Percentiles rank a stretch among this genome's conserved stretches.
phyloP scores from a whole-genome alignment of 345 rosid genomes.

The Eucalyptus pauciflora region DNA sequence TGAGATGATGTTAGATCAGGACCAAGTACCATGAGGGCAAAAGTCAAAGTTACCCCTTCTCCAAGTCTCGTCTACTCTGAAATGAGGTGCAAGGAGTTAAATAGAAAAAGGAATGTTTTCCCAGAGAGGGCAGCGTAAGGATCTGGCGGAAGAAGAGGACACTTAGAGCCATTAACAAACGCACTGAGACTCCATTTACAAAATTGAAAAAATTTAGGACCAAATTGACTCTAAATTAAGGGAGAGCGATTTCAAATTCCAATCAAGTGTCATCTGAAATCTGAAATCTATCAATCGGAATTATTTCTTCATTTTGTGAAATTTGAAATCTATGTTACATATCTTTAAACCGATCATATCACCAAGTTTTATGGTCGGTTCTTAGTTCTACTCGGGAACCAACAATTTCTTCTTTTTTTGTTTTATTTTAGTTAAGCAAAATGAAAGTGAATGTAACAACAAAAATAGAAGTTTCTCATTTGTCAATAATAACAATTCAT shows the following conservation, averaged over 20 bases:
- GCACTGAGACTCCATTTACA: background rate
- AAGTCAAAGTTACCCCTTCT: background rate
- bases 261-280: accelerated
- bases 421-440: no score
- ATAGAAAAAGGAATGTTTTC: background rate
- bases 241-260: no score
- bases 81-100: background rate
- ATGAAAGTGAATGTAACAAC: no score
- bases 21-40: background rate
- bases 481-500: background rate
- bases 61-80: background rate
- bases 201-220: background rate
- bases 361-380: accelerated
- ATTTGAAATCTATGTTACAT: background rate
- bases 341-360: accelerated
- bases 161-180: background rate
- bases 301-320: no score
- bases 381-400: accelerated
- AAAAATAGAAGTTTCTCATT: no score
- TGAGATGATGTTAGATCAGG: background rate
- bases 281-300: accelerated
- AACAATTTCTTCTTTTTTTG: no score
- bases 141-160: background rate
- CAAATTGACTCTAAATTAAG: background rate
- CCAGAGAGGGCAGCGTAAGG: background rate